Percentiles rank a stretch among this genome's conserved stretches.
These are phyloP conservation scores for Saturnispora zaruensis DNA, from an alignment of 805 yeast species.

Conservation along the genomic window DNA sequence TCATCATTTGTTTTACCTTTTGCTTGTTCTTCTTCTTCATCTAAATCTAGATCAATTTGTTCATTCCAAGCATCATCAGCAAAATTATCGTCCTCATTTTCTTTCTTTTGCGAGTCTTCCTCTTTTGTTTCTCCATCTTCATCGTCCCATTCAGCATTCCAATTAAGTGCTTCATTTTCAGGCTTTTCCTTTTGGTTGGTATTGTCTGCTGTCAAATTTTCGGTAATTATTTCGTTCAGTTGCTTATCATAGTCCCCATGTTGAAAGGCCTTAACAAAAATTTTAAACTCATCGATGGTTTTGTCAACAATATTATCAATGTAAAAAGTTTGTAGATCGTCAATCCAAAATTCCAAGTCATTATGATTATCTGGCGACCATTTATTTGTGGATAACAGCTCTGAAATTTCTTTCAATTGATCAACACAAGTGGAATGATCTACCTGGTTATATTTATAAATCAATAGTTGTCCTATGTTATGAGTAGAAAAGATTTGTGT, in stretches of 20 bases:
- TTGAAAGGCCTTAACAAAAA: slow-evolving; percentile 14
- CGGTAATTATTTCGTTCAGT: slow-evolving; percentile 6
- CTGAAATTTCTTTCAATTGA: slow-evolving; percentile 16
- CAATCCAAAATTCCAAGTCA: slow-evolving; percentile 29
- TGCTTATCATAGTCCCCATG: slow-evolving; percentile 10
- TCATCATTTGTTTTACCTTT: slow-evolving; percentile 17
- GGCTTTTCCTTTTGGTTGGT: not conserved
- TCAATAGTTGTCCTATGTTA: slow-evolving; percentile 22
- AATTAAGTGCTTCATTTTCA: slow-evolving; percentile 5
- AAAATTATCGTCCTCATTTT: slow-evolving; percentile 19
- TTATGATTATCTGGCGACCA: slow-evolving; percentile 27
- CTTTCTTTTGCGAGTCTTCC: not conserved
- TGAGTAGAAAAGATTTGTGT: slow-evolving; percentile 17
- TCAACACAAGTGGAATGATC: slow-evolving; percentile 4
- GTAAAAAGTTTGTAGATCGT: slow-evolving; percentile 26
- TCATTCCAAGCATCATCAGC: slow-evolving; percentile 14
- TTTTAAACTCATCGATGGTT: slow-evolving; percentile 23
- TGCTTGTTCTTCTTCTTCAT: slow-evolving; percentile 10
- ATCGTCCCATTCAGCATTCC: slow-evolving; percentile 11
- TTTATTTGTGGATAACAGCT: slow-evolving; percentile 18
- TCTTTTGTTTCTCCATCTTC: slow-evolving; percentile 19
- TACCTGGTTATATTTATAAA: slow-evolving; percentile 17
- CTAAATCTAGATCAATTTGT: slow-evolving; percentile 7
- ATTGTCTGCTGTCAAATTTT: not conserved
- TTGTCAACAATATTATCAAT: slow-evolving; percentile 19